phyloP scores from a whole-genome alignment of 306 rosid species.

The Parietaria judaica region DNA sequence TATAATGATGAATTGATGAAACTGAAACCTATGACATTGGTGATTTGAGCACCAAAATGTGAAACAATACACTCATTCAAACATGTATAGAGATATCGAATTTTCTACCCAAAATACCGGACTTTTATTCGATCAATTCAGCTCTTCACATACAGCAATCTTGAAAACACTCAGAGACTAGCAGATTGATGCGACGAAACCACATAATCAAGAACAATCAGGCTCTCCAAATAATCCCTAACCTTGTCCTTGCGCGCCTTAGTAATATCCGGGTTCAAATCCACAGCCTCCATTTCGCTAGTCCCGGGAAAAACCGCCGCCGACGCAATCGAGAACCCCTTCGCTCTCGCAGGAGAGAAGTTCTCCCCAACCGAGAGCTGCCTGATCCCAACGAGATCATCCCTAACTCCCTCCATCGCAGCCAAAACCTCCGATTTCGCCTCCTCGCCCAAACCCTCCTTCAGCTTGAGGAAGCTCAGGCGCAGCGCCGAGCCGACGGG shows the following conservation, averaged over 20 bases:
- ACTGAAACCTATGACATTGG: too few relatives aligned
- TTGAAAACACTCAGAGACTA: slow-evolving; percentile 40
- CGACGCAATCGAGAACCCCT: slow-evolving; percentile 76
- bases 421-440: slow-evolving; percentile 37
- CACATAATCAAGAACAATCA: slow-evolving; percentile 54
- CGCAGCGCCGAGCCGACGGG: slow-evolving; percentile 54
- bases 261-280: slow-evolving; percentile 39
- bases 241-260: slow-evolving; percentile 62
- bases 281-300: slow-evolving; percentile 44
- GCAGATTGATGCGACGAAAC: slow-evolving; percentile 44
- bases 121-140: background rate
- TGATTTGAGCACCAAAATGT: too few relatives aligned
- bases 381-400: slow-evolving; percentile 36
- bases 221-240: slow-evolving; percentile 50
- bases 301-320: slow-evolving; percentile 43
- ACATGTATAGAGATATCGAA: too few relatives aligned
- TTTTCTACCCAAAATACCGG: too few relatives aligned
- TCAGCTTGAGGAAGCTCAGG: slow-evolving; percentile 54
- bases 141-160: background rate
- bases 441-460: slow-evolving; percentile 36
- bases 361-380: slow-evolving; percentile 62
- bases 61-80: too few relatives aligned
- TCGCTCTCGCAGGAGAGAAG: slow-evolving; percentile 84
- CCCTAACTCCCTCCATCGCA: slow-evolving; percentile 43
- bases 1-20: too few relatives aligned